Evolutionary conservation across 495 filamentous ascomycete genomes (phyloP).

Genomic region (Cercophora samala): DNA sequence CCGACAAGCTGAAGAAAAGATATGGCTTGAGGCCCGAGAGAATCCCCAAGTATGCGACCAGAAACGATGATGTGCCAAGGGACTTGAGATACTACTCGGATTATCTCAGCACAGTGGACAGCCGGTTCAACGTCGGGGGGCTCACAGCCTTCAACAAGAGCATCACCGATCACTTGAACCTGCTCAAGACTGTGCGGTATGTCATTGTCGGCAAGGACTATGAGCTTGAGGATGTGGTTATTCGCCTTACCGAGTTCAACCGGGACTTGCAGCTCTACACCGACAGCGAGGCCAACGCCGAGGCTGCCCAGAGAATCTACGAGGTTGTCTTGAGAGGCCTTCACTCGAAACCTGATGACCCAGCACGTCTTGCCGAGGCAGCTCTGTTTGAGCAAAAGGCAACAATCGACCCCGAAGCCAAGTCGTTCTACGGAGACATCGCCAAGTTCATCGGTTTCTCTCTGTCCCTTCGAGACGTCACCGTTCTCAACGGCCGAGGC

Average conservation of each 20-base stretch:
- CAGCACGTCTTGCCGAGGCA: slow-evolving; percentile 13
- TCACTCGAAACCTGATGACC: neutral
- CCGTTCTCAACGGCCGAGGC: neutral
- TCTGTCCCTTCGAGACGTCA: neutral
- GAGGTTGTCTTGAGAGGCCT: slow-evolving; percentile 6
- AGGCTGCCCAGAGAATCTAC: neutral
- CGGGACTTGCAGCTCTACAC: slow-evolving; percentile 6
- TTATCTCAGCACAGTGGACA: slow-evolving; percentile 12
- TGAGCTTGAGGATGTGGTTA: slow-evolving; percentile 4
- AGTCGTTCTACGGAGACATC: slow-evolving; percentile 1
- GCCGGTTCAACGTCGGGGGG: neutral
- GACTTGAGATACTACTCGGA: slow-evolving; percentile 5
- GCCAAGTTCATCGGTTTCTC: slow-evolving; percentile 16
- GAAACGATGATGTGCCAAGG: slow-evolving; percentile 6
- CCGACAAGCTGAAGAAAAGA: slow-evolving; percentile 8
- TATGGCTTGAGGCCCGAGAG: slow-evolving; percentile 8
- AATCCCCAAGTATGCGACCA: neutral
- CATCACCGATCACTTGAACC: slow-evolving; percentile 1
- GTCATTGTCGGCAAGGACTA: neutral
- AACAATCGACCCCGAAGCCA: slow-evolving; percentile 1
- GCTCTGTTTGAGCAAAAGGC: slow-evolving; percentile 9
- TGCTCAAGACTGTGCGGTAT: slow-evolving; percentile 9
- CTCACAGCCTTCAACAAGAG: slow-evolving; percentile 5
- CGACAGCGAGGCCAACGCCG: neutral
- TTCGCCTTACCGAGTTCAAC: slow-evolving; percentile 9